Evolutionary conservation across 108 stramenopile species (phyloP).

Genomic region (Cylindrotheca closterium): DNA sequence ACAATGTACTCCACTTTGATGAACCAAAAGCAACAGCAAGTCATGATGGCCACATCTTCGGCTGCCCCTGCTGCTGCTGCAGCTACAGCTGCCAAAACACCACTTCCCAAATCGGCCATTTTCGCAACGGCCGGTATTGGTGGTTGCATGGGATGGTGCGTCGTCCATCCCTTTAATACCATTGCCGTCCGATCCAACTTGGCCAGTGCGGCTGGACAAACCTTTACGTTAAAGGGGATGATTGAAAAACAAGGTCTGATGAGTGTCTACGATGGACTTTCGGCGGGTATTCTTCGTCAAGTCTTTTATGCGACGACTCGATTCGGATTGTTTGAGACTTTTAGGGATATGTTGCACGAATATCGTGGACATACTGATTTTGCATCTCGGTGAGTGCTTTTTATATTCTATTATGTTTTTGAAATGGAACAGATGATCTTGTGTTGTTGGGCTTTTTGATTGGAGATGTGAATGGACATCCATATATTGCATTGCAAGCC

Average conservation of each 20-base stretch:
- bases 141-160: conserved; percentile 83
- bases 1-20: too few species aligned
- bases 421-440: too few species aligned
- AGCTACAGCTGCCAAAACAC: conserved; percentile 14
- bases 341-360: conserved; percentile 85
- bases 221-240: conserved; percentile 60
- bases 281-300: conserved; percentile 85
- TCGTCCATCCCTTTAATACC: conserved; percentile 92
- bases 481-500: too few species aligned
- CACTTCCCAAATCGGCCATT: conserved; percentile 56
- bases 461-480: too few species aligned
- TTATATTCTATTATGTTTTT: too few species aligned
- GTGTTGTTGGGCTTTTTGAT: too few species aligned
- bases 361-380: conserved; percentile 88
- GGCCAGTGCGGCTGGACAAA: conserved; percentile 65
- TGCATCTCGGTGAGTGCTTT: conserved; percentile 61
- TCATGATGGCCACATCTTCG: too few species aligned
- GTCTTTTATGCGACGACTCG: conserved; percentile 90
- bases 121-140: conserved; percentile 90
- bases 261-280: conserved; percentile 87
- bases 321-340: conserved; percentile 91
- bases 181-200: conserved; percentile 85
- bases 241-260: conserved; percentile 61
- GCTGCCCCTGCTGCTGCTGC: conserved; percentile 1
- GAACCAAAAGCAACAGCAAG: too few species aligned